Base-by-base conservation (phyloP, 2,329 filamentous ascomycete genomes). In the Gyromitra esculenta region DNA sequence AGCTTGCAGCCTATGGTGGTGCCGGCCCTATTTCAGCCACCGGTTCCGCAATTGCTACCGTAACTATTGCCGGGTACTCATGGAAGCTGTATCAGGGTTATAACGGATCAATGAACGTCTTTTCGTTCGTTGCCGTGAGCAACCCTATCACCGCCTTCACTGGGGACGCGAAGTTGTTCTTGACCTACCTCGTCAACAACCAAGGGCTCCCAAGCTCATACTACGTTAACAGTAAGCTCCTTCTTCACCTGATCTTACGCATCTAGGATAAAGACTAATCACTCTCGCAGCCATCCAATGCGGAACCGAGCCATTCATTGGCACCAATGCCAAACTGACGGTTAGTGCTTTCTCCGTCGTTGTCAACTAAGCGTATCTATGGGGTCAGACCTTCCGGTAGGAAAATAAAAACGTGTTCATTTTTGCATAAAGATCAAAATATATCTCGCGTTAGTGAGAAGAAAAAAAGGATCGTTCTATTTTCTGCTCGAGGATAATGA, bases 11-110 rank as follows among this genome's bases (percentile, higher is more conserved):
- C 18, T 74, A 74, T 8, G 57, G 57, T 21, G 71, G 71, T 9
- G 71, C 71, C 90, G 88, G 88, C 4, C 87, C 88, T 31, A 89
- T 90, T 84, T 88, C 89, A 72, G 85, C 82, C 65, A 89, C 85
- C 41, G 88, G 88, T 65, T 84, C 83, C 18, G 79, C 87, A 5
- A 84, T 90, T 78, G 88, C 86, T 1, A 88, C 85, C 0, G 84
- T 86, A 11, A 87, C 84, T 11, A 84, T 91, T 73, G 87, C 82
- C 50, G 88, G 87, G 52, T 82, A 83, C 39, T 82, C 81, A n/a
- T 91, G 87, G 86, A 86, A 88, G 68, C 83, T 91, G 63, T 91
- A 86, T 83, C 85, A 85, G 73, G 90, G 90, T n/a, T 83, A 82
- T n/a, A 90, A 91, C 79, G 87, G 88, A 37, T 82, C 83, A 67